phyloP scores from a whole-genome alignment of 257 asterid genomes.

The Gentiana dahurica region DNA sequence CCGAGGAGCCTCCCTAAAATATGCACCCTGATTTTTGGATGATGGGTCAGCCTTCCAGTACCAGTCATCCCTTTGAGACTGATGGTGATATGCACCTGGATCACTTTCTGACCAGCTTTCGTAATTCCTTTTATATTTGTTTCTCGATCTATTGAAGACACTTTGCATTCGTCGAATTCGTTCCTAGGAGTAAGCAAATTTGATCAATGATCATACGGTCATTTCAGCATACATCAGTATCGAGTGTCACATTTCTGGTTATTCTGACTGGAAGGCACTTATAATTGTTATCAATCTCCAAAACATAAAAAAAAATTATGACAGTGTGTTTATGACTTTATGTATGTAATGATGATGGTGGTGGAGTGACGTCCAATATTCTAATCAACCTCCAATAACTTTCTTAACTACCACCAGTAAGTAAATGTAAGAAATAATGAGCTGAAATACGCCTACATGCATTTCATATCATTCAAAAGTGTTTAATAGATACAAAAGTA shows the following conservation, averaged over 20 bases:
- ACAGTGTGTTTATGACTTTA: no score
- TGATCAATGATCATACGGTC: constrained; percentile 7
- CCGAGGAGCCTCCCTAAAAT: constrained; percentile 48
- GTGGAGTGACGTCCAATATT: no score
- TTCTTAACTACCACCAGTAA: no score
- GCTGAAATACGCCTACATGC: no score
- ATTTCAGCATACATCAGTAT: not conserved
- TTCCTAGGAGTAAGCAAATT: constrained; percentile 42
- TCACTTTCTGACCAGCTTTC: constrained; percentile 83
- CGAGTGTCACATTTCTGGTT: not conserved
- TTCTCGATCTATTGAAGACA: constrained; percentile 82
- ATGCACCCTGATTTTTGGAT: constrained; percentile 30
- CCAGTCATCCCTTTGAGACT: constrained; percentile 92
- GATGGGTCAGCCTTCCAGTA: constrained; percentile 81
- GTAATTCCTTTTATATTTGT: constrained; percentile 53
- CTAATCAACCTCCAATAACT: no score
- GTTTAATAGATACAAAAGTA: no score
- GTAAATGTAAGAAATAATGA: no score
- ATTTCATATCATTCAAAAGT: no score
- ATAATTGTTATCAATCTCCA: no score
- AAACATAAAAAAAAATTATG: no score
- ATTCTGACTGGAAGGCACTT: no score
- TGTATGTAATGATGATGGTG: no score
- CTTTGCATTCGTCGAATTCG: constrained; percentile 89
- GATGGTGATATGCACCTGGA: constrained; percentile 57